A percentile compares a stretch with the other conserved stretches of the same genome.
Conservation (phyloP, 78 protist genomes). For the Dictyostelium intermedium region DNA sequence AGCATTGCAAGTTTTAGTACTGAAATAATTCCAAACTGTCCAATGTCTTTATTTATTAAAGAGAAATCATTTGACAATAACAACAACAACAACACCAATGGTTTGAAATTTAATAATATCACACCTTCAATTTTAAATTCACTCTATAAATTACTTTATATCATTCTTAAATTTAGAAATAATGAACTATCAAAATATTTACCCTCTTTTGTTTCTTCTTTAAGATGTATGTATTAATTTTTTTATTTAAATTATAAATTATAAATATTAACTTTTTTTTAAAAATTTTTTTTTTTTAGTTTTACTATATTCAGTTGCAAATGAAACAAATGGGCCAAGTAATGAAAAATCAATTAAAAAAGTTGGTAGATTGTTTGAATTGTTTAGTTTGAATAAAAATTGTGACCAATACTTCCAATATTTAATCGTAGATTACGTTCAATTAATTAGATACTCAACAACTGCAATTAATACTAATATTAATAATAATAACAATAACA, state of each 20-base stretch:
- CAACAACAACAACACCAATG: not conserved
- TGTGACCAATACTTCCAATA: slow-evolving; percentile 1
- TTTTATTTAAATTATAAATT: not conserved
- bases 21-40: not conserved
- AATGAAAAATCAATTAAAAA: slow-evolving; percentile 20
- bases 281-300: not conserved
- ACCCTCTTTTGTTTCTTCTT: slow-evolving; percentile 8
- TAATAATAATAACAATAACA: not conserved
- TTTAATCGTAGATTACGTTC: slow-evolving; percentile 38
- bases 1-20: not conserved
- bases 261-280: not conserved
- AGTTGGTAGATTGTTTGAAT: slow-evolving; percentile 35
- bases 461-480: not conserved
- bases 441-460: slow-evolving; percentile 19
- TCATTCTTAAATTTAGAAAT: not conserved
- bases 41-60: slow-evolving; percentile 21
- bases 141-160: slow-evolving; percentile 10
- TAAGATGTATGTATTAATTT: slow-evolving; percentile 38
- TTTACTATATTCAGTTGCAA: slow-evolving; percentile 23
- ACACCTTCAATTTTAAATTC: not conserved
- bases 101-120: not conserved
- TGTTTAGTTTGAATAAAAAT: slow-evolving; percentile 5
- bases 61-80: not conserved
- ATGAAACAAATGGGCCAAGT: not conserved
- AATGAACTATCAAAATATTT: slow-evolving; percentile 6